These are phyloP conservation scores for Cryptococcus sp. DNA, from an alignment of 1,284 basidiomycete species.

Conservation along the genomic window DNA sequence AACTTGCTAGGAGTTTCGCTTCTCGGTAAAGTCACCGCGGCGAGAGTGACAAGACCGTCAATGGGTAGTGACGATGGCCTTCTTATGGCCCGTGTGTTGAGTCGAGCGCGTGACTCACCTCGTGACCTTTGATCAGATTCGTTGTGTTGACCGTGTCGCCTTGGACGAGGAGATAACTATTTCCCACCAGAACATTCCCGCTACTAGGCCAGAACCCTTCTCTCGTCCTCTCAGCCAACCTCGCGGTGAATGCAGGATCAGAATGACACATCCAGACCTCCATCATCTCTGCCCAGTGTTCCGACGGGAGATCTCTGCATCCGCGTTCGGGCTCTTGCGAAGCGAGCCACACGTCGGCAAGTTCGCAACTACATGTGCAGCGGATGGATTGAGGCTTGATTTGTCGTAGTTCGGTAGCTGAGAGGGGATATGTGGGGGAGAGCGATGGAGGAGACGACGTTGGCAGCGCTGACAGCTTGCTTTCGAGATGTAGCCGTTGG, in stretches of 20 bases:
- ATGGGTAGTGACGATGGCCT: slow-evolving; percentile 73
- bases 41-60: slow-evolving; percentile 61
- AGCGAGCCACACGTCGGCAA: slow-evolving; percentile 46
- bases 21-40: slow-evolving; percentile 11
- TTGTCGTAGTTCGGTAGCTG: slow-evolving; percentile 35
- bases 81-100: slow-evolving; percentile 71
- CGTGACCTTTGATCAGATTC: slow-evolving; percentile 60
- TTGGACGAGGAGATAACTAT: slow-evolving; percentile 78
- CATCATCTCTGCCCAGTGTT: slow-evolving; percentile 94
- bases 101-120: slow-evolving; percentile 58
- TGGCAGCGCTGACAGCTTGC: slow-evolving; percentile 60
- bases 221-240: slow-evolving; percentile 65
- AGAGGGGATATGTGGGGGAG: slow-evolving; percentile 37
- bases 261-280: slow-evolving; percentile 98
- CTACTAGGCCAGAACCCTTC: slow-evolving; percentile 75
- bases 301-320: slow-evolving; percentile 86
- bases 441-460: slow-evolving; percentile 33
- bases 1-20: slow-evolving; percentile 46
- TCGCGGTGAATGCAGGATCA: slow-evolving; percentile 76
- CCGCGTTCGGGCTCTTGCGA: slow-evolving; percentile 65
- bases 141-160: slow-evolving; percentile 60
- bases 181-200: slow-evolving; percentile 75
- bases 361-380: slow-evolving; percentile 64
- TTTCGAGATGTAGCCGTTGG: slow-evolving; percentile 63
- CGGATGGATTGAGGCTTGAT: slow-evolving; percentile 38